Evolutionary conservation across 169 alveolate species (phyloP), one percentile per base, ranked within the genome.

Genomic region (Theileria annulata): DNA sequence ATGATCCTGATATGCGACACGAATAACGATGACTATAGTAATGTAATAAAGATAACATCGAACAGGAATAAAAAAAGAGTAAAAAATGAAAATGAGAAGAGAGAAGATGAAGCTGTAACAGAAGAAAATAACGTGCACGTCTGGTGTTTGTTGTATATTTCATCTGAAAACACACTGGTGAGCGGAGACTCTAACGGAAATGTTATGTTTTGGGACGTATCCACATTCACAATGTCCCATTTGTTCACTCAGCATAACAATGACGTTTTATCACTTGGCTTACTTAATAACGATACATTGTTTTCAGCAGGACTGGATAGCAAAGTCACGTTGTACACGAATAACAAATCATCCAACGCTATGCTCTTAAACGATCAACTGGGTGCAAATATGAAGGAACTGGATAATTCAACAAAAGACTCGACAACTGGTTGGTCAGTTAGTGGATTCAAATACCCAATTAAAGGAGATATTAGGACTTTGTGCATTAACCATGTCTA

Each of bases 171-270:
- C 5, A 0, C 66, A 47, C 59, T 84, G 49, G 83, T 71, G 13
- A 84, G 87, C 56, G 90, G 90, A 3, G 90, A 84, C 42, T 78
- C 87, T n/a, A 30, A 31, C 17, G 90, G 90, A 15, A 84, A 71
- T 60, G 83, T 84, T 12, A 84, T 66, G 21, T 37, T 84, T 27
- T 84, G 90, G 90, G 87, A 84, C 62, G 56, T 77, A 42, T 42
- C 54, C 19, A 70, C 86, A 48, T 70, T 79, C 35, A 84, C 87
- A 17, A 73, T 77, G 83, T 72, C 51, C 51, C 68, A 71, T 37
- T 60, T 67, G 82, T 77, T 84, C 75, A 70, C 76, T 59, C 87
- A 84, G 37, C 87, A 78, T 42, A 64, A 70, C 27, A 75, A 74
- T 6, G 90, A 84, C 70, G 87, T 84, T 19, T 63, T 84, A 17